Base-by-base conservation (phyloP, 139 green algal species). In the Micromonas commoda region DNA sequence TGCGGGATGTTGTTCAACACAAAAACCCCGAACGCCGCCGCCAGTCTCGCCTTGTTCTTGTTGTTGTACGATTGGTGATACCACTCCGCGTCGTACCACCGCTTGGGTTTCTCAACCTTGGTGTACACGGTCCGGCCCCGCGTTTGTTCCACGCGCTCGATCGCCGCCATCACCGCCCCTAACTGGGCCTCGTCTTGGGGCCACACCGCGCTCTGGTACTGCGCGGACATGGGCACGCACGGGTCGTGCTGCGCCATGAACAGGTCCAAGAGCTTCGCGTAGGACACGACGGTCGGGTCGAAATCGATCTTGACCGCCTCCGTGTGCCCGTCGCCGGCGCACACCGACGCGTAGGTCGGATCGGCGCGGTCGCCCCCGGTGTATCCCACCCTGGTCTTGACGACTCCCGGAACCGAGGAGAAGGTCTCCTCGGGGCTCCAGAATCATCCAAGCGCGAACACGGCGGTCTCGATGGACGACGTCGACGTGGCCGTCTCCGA, bases 241-340 rank as follows among this genome's bases (percentile, higher is more conserved):
- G 87, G 84, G 78, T 92, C 85, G 64, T 91, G 88, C 28, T 87
- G 63, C 2, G 71, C 82, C 63, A 86, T 89, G 80, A 89, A 88
- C 19, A 88, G 76, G 2, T 83, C 6, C 35, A 91, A 76, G 31
- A 86, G 73, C 61, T 79, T 31, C 66, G 77, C 75, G 61, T 86
- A 85, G n/a, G 61, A 73, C 23, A 89, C 64, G 16, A 82, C 23
- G 0, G 73, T n/a, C 2, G 83, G 82, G 65, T 91, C 87, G 71
- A 81, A 91, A 54, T 77, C 82, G 26, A 88, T 64, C 21, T 39
- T 69, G 23, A 91, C 78, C n/a, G 87, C 84, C 82, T 92, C 88
- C 2, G 86, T 82, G 77, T 90, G 87, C 3, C 88, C 88, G 37
- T 81, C 71, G 9, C 84, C 85, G 51, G 21, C 35, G 74, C 84